Base-by-base conservation (phyloP, 805 yeast species). In the Blastobotrys attinorum region DNA sequence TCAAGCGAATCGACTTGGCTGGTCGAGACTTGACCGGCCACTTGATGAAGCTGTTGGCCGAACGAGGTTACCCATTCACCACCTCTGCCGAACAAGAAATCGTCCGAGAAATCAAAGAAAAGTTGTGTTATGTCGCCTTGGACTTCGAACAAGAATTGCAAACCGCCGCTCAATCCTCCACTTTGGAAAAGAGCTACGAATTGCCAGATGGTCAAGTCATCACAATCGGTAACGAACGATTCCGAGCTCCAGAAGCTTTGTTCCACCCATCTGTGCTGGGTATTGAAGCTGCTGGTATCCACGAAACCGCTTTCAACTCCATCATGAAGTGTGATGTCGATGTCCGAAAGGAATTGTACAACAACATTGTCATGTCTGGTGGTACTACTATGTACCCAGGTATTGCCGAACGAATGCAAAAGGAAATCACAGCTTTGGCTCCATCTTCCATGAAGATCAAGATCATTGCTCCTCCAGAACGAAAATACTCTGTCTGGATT, bases 321-420 rank as follows among this genome's bases (percentile, higher is more conserved):
- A 92, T 92, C 76, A 86, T 83, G 80, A 90, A 89, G 87, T 89
- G 97, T 77, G 98, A 92, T 75, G 83, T 92, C 62, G 98, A 92
- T 75, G 96, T 92, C 60, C 86, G 98, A 76, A 90, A 86, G 78
- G 97, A 90, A 72, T 81, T 92, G 71, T 92, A 92, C 79, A 94
- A 95, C 75, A 92, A 92, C 83, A 92, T 92, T 66, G 98, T 92
- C 69, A 83, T 92, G 92, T 89, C 97, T 59, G 98, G 98, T 80
- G 98, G 98, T 84, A 89, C 97, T 63, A 92, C 98, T 61, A 88
- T 92, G 97, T 92, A 88, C 96, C 97, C 97, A 74, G 98, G 98
- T 77, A 89, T 92, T 71, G 97, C 97, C 72, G 97, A 92, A 81
- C 90, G 98, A 80, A 87, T 92, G 96, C 97, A 90, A 80, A 90